Conservation (phyloP, 139 green algal species). For the Chlamydomonas sp. region DNA sequence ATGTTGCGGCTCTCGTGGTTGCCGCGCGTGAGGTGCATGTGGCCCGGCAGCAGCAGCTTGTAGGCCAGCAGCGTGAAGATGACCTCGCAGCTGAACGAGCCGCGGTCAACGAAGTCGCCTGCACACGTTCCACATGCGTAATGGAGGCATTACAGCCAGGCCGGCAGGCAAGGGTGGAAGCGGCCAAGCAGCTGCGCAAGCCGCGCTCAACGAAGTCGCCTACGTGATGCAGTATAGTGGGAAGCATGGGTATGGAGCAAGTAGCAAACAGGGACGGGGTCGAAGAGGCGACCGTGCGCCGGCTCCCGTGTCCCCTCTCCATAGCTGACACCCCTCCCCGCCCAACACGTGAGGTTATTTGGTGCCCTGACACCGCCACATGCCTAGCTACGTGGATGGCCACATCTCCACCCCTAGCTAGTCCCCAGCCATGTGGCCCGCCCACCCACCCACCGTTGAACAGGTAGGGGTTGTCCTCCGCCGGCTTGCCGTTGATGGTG, state of each 20-base stretch:
- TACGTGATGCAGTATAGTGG: too few species aligned
- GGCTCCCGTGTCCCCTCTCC: too few species aligned
- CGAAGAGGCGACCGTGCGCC: too few species aligned
- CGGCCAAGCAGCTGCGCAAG: too few species aligned
- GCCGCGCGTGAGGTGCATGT: constrained; percentile 89
- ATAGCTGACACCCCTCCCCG: too few species aligned
- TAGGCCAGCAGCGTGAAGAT: constrained; percentile 95
- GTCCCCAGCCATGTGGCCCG: too few species aligned
- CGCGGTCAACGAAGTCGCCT: constrained; percentile 98
- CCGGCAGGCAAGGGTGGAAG: too few species aligned
- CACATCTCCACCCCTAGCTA: background rate
- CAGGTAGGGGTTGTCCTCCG: constrained; percentile 93
- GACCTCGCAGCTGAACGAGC: constrained; percentile 92
- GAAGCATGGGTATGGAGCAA: too few species aligned
- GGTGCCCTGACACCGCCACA: too few species aligned
- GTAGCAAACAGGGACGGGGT: too few species aligned
- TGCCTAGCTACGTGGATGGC: background rate
- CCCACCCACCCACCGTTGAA: constrained; percentile 89
- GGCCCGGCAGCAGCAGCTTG: constrained; percentile 84
- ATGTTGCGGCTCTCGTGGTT: constrained; percentile 97
- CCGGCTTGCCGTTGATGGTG: constrained; percentile 91
- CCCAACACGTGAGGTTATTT: background rate
- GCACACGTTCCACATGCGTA: background rate
- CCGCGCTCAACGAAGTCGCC: too few species aligned
- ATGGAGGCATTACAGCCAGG: too few species aligned